Percentiles rank a stretch among this genome's conserved stretches.
These are phyloP conservation scores for Plasmopara halstedii DNA, from an alignment of 352 stramenopile genomes.

Conservation along the genomic window DNA sequence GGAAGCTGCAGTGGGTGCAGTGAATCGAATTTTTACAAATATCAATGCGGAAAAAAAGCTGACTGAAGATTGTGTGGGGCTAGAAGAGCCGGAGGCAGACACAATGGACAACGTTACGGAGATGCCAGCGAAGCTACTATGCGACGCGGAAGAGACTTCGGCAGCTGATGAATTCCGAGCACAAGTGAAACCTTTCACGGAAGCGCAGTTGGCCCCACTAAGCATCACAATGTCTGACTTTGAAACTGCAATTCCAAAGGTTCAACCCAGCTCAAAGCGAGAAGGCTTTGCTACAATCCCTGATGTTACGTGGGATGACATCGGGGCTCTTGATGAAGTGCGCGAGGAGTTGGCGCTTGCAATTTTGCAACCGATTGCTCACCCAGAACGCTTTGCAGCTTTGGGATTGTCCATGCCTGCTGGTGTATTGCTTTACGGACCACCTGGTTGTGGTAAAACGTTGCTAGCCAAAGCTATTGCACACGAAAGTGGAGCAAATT, in stretches of 20 bases:
- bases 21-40: constrained; percentile 96
- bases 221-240: constrained; percentile 98
- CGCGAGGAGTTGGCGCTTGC: constrained; percentile 95
- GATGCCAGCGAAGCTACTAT: constrained; percentile 4
- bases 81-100: constrained; percentile 6
- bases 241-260: constrained; percentile 90
- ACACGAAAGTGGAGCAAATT: constrained; percentile 97
- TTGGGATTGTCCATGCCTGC: constrained; percentile 96
- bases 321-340: constrained; percentile 90
- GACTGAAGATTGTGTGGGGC: no score
- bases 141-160: constrained; percentile 15
- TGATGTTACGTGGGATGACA: constrained; percentile 97
- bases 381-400: constrained; percentile 91
- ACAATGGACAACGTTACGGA: constrained; percentile 20
- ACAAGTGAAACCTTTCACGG: constrained; percentile 76
- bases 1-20: constrained; percentile 95
- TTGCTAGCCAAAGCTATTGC: constrained; percentile 98
- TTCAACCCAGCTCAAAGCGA: constrained; percentile 97
- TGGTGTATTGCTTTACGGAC: constrained; percentile 97
- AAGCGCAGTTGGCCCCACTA: constrained; percentile 85
- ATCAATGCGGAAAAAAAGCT: constrained; percentile 27
- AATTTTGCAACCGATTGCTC: constrained; percentile 95
- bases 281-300: constrained; percentile 98
- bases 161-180: constrained; percentile 60
- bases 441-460: constrained; percentile 98